Evolutionary conservation across 1,139 yeast species (phyloP), one percentile per base, ranked within the genome.

Genomic region (Suhomyces terraborum): DNA sequence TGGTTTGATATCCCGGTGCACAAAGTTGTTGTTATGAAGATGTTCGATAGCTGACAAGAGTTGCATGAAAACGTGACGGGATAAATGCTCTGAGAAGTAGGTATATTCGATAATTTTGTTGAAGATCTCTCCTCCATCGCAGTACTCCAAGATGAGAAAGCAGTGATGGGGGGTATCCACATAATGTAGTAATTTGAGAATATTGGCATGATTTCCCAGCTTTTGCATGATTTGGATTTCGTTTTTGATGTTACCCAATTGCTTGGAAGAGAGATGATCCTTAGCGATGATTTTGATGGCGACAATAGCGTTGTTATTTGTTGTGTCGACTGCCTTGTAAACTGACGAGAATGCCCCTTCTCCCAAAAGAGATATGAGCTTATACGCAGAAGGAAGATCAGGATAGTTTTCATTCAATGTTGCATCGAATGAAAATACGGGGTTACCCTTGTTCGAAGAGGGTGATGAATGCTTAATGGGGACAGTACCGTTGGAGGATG

Each of bases 321-420:
- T 51, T 4, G 59, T 46, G 53, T 83, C 81, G 26, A 68, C 52
- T 0, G 96, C 97, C 53, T 80, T 80, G 64, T 82, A 89, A 5
- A 91, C 98, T 18, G 80, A 76, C 4, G 96, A 87, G 60, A 91
- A 91, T 0, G 98, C 98, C 12, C 98, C 98, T 59, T 87, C 93
- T 1, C 91, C 91, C 9, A 84, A 52, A 3, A 68, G 51, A 5
- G 50, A 42, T 12, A 49, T 19, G n/a, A 60, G 49, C n/a, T 32
- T 41, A 47, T 56, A 60, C 30, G 53, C 42, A 9, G 46, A 21
- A 9, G 64, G 62, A 20, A 58, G 53, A 28, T 54, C 47, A n/a
- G 46, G 49, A 21, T 35, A 42, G 13, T 23, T 32, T 8, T 41
- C 43, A 18, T 35, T 39, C 32, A 42, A 28, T 4, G 50, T 19